These are phyloP conservation scores for Aspergillus biplanus DNA, from an alignment of 495 filamentous ascomycete species.

Conservation along the genomic window DNA sequence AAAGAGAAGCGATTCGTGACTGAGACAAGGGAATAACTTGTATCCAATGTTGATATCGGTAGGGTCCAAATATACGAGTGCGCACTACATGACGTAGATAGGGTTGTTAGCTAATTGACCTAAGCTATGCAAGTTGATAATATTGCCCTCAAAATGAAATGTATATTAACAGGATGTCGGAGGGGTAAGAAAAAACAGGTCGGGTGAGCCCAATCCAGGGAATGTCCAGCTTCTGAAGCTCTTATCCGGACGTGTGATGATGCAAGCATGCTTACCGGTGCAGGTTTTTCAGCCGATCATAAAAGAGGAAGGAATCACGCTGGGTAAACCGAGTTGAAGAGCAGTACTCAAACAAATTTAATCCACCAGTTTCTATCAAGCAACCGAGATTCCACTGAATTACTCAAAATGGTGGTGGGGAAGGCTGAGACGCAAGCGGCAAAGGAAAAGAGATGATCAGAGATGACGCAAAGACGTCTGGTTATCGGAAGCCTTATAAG, in stretches of 20 bases:
- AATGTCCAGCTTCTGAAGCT: constrained; percentile 8
- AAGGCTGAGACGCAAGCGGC: neutral
- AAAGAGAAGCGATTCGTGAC: neutral
- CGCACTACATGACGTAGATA: neutral
- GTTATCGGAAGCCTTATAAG: neutral
- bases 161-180: neutral
- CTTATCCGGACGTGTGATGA: constrained; percentile 7
- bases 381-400: neutral
- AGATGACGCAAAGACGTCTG: neutral
- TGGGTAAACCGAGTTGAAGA: neutral
- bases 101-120: neutral
- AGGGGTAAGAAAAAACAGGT: neutral
- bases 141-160: neutral
- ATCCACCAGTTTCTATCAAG: neutral
- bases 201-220: neutral
- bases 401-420: neutral
- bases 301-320: neutral
- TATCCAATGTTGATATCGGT: neutral
- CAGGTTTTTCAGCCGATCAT: neutral
- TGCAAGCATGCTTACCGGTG: constrained; percentile 12
- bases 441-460: neutral
- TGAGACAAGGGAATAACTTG: neutral
- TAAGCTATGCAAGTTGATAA: neutral
- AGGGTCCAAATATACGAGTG: neutral
- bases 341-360: neutral